A percentile compares a stretch with the other conserved stretches of the same genome.
Conservation (phyloP, 768 basidiomycete species). For the Hemileccinum rubropunctum region DNA sequence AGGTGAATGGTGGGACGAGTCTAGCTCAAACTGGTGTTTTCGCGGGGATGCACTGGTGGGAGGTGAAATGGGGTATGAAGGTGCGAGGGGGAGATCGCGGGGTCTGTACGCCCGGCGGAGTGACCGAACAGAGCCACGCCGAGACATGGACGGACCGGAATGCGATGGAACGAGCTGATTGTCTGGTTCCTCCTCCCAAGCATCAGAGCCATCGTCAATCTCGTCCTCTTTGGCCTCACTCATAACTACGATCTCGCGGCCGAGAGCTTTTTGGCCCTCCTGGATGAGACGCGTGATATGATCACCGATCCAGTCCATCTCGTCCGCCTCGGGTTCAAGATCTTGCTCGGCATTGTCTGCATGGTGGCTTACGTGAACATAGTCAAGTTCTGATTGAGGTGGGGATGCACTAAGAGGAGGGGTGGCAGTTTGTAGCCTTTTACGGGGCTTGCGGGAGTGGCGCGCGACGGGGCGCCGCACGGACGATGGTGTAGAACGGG, state of each 20-base stretch:
- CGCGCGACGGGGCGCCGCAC: slow-evolving; percentile 35
- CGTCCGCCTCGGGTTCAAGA: slow-evolving; percentile 36
- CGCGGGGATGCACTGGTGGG: slow-evolving; percentile 35
- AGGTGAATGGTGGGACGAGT: slow-evolving; percentile 22
- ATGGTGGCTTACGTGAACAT: slow-evolving; percentile 25
- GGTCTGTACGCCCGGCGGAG: slow-evolving; percentile 22
- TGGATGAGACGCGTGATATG: slow-evolving; percentile 68
- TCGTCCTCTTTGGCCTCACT: slow-evolving; percentile 72
- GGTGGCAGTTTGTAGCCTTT: slow-evolving; percentile 21
- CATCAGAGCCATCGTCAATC: slow-evolving; percentile 70
- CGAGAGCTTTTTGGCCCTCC: slow-evolving; percentile 75
- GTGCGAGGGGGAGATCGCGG: slow-evolving; percentile 24
- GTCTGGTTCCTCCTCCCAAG: slow-evolving; percentile 69
- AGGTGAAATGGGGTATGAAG: slow-evolving; percentile 26
- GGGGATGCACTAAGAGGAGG: slow-evolving; percentile 29
- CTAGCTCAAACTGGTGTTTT: slow-evolving; percentile 29
- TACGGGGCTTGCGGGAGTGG: slow-evolving; percentile 35
- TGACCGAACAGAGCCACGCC: slow-evolving; percentile 26
- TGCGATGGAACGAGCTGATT: background rate
- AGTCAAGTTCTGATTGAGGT: slow-evolving; percentile 44
- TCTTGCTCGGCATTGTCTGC: slow-evolving; percentile 37
- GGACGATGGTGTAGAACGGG: slow-evolving; percentile 31
- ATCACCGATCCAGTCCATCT: slow-evolving; percentile 86
- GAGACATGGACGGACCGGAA: slow-evolving; percentile 23
- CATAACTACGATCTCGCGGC: slow-evolving; percentile 75